A percentile compares a stretch with the other conserved stretches of the same genome.
Evolutionary conservation across 1,284 basidiomycete genomes (phyloP).

Genomic region (Inonotus hispidus): DNA sequence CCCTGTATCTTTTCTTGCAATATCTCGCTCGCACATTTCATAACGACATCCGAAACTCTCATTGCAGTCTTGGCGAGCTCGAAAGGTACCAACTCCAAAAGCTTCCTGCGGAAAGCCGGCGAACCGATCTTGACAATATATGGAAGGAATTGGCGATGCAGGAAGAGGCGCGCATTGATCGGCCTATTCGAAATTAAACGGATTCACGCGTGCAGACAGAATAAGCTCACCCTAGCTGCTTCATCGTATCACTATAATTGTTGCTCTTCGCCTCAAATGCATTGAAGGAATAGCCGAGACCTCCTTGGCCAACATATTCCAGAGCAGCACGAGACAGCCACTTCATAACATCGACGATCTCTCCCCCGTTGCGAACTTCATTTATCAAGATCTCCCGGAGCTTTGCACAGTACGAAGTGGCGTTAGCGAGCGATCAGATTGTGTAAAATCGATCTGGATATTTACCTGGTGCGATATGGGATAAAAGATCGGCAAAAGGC

Average conservation of each 20-base stretch:
- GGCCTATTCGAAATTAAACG: constrained; percentile 1
- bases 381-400: constrained; percentile 21
- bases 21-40: constrained; percentile 9
- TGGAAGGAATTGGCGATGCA: constrained; percentile 5
- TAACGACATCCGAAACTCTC: constrained; percentile 7
- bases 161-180: constrained; percentile 1
- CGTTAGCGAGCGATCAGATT: not conserved
- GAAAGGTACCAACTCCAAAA: not conserved
- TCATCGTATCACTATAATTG: constrained; percentile 27
- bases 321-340: constrained; percentile 33
- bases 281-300: constrained; percentile 33
- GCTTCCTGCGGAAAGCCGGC: constrained; percentile 12
- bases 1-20: constrained; percentile 22
- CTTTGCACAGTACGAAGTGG: constrained; percentile 9
- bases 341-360: constrained; percentile 29
- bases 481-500: constrained; percentile 26
- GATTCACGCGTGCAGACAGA: not conserved
- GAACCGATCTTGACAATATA: constrained; percentile 1
- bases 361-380: constrained; percentile 18
- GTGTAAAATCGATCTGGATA: too few species aligned
- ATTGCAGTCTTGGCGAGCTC: not conserved
- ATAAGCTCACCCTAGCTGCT: constrained; percentile 15
- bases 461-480: constrained; percentile 25
- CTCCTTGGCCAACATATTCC: constrained; percentile 34
- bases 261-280: constrained; percentile 25